Evolutionary conservation across 1,284 basidiomycete species (phyloP).

Genomic region (Heterobasidion parviporum): DNA sequence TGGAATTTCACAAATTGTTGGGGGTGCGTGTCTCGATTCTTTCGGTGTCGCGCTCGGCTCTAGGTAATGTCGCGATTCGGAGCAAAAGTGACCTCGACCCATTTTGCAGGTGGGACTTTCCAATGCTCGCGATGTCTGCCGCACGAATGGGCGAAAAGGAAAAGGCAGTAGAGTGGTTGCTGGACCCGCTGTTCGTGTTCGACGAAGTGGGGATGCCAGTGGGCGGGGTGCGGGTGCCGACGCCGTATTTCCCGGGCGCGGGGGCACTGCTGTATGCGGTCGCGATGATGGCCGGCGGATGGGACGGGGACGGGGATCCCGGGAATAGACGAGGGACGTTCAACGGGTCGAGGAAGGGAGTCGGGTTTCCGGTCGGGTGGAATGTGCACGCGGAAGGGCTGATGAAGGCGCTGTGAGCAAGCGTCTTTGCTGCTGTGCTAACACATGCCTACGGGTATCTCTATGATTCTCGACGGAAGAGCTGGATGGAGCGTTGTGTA

Average conservation of each 20-base stretch:
- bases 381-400: no score
- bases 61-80: no score
- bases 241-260: constrained; percentile 53
- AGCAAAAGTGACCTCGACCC: no score
- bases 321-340: no score
- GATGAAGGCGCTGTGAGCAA: no score
- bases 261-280: constrained; percentile 43
- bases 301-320: constrained; percentile 30
- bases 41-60: background rate
- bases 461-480: no score
- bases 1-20: constrained; percentile 52
- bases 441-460: no score
- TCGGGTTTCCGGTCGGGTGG: no score
- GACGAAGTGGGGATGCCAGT: constrained; percentile 55
- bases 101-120: constrained; percentile 46
- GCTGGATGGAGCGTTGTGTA: no score
- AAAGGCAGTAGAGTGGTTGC: constrained; percentile 45
- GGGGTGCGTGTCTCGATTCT: constrained; percentile 23
- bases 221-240: constrained; percentile 49
- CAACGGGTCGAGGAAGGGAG: no score
- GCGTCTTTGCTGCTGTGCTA: no score
- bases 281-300: constrained; percentile 50
- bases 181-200: constrained; percentile 46
- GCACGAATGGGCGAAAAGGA: constrained; percentile 41
- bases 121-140: constrained; percentile 55